phyloP scores from a whole-genome alignment of 345 rosid species.

The Salix exigua region DNA sequence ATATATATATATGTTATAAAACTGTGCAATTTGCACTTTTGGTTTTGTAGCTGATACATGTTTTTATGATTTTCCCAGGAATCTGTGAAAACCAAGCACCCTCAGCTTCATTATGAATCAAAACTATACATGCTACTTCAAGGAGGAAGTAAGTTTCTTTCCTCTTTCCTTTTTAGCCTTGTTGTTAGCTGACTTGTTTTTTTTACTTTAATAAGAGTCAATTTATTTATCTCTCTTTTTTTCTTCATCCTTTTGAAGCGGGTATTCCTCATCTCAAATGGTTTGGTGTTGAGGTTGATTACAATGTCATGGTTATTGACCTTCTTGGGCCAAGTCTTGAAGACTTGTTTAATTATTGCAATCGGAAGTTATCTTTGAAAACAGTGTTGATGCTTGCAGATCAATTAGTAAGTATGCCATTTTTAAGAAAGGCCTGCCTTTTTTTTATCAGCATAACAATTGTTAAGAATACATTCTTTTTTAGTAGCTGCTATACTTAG shows the following conservation, averaged over 20 bases:
- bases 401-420: slow-evolving; percentile 52
- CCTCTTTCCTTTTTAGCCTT: neutral
- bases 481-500: neutral
- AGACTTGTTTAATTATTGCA: slow-evolving; percentile 77
- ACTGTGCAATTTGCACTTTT: neutral
- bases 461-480: neutral
- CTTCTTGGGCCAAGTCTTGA: slow-evolving; percentile 90
- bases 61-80: slow-evolving; percentile 39
- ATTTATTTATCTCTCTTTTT: neutral
- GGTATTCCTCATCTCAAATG: slow-evolving; percentile 80
- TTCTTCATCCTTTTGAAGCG: slow-evolving; percentile 36
- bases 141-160: slow-evolving; percentile 71
- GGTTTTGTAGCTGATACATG: neutral
- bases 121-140: slow-evolving; percentile 80
- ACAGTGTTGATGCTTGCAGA: slow-evolving; percentile 88
- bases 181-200: neutral
- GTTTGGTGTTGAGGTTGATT: slow-evolving; percentile 80
- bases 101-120: slow-evolving; percentile 83
- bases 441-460: neutral
- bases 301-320: slow-evolving; percentile 80
- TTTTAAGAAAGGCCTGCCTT: neutral
- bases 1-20: neutral
- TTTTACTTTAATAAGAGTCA: neutral
- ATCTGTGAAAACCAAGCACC: slow-evolving; percentile 77
- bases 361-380: slow-evolving; percentile 62